phyloP scores from a whole-genome alignment of 192 early-diverging fungal genomes.

The Rhizophagus clarus region DNA sequence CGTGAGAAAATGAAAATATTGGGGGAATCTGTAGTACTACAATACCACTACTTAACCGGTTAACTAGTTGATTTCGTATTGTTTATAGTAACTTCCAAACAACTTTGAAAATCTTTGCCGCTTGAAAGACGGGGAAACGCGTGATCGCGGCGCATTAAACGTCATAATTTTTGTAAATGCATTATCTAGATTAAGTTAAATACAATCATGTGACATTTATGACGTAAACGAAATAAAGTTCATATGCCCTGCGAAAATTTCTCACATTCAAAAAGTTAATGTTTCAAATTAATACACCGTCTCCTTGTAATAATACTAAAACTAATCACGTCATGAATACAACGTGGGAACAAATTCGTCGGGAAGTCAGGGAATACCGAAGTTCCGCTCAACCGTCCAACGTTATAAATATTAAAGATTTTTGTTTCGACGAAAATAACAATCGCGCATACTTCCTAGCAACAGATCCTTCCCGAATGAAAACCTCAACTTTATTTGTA shows the following conservation, averaged over 20 bases:
- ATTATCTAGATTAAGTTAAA: not conserved
- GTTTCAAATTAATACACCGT: not conserved
- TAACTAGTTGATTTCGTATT: not conserved
- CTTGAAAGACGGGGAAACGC: too few relatives aligned
- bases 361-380: slow-evolving; percentile 57
- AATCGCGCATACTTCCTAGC: slow-evolving; percentile 59
- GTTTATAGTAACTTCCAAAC: too few relatives aligned
- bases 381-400: slow-evolving; percentile 44
- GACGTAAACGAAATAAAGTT: not conserved
- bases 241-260: not conserved
- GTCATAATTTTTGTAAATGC: not conserved
- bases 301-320: not conserved
- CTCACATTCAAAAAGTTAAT: not conserved
- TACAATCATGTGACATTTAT: not conserved
- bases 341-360: slow-evolving; percentile 63
- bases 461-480: slow-evolving; percentile 43
- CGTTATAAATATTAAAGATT: slow-evolving; percentile 51
- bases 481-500: slow-evolving; percentile 46
- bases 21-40: not conserved
- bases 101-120: too few relatives aligned
- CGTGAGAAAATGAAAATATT: not conserved
- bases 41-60: not conserved
- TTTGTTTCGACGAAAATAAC: slow-evolving; percentile 51
- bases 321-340: not conserved
- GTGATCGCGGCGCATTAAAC: too few relatives aligned